These are phyloP conservation scores for Fraxinus cuspidata DNA, from an alignment of 257 asterid genomes.

Conservation along the genomic window DNA sequence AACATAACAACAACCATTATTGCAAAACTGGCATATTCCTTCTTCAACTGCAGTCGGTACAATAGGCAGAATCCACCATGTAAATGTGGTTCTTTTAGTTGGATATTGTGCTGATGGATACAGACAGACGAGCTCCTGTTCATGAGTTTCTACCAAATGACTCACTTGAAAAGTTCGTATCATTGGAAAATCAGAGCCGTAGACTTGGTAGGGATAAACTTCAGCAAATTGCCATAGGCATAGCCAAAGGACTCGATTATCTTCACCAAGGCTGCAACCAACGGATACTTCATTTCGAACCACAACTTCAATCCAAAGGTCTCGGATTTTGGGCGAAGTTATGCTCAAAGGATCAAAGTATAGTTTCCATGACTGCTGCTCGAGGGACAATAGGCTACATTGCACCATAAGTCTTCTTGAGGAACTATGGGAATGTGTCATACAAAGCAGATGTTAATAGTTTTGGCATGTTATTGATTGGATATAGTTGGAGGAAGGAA, in stretches of 20 bases:
- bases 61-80: no score
- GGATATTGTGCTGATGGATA: not conserved
- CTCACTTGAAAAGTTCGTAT: not conserved
- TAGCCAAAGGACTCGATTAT: slow-evolving; percentile 35
- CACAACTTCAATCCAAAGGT: slow-evolving; percentile 28
- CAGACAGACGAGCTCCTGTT: not conserved
- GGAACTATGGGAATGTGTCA: slow-evolving; percentile 24
- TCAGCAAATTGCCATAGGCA: slow-evolving; percentile 34
- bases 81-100: not conserved
- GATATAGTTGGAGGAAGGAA: slow-evolving; percentile 22
- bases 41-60: no score
- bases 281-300: slow-evolving; percentile 32
- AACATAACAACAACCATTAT: no score
- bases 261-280: slow-evolving; percentile 29
- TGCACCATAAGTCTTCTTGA: slow-evolving; percentile 31
- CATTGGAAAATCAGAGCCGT: not conserved
- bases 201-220: slow-evolving; percentile 17
- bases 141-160: not conserved
- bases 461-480: slow-evolving; percentile 32
- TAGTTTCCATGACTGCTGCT: slow-evolving; percentile 23
- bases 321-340: slow-evolving; percentile 29
- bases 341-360: not conserved
- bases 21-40: no score
- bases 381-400: slow-evolving; percentile 40
- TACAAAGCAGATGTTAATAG: slow-evolving; percentile 34